phyloP scores from a whole-genome alignment of 768 basidiomycete genomes.

The Phanerochaete sordida region DNA sequence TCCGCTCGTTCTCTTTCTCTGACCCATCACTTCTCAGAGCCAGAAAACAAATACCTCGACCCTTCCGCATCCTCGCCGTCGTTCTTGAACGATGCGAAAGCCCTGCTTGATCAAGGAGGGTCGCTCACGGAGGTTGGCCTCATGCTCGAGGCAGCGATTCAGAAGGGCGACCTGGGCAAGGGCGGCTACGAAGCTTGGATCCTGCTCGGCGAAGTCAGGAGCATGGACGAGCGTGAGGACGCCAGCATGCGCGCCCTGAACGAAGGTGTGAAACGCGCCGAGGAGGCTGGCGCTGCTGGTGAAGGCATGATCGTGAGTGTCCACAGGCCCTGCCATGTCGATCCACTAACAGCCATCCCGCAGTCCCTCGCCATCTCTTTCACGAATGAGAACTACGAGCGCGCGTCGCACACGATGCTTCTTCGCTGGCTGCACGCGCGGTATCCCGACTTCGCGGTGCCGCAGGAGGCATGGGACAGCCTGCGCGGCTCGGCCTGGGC shows the following conservation, averaged over 20 bases:
- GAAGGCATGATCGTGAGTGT: conserved; percentile 68
- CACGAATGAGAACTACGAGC: conserved; percentile 90
- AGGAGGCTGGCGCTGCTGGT: conserved; percentile 58
- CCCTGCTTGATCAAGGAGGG: conserved; percentile 72
- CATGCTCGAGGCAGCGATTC: conserved; percentile 88
- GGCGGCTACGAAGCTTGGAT: conserved; percentile 91
- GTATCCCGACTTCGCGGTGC: conserved; percentile 52
- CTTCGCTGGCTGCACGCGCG: conserved; percentile 78
- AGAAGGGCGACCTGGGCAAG: conserved; percentile 74
- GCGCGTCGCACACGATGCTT: conserved; percentile 81
- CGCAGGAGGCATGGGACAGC: conserved; percentile 54
- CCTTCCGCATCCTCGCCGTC: conserved; percentile 46
- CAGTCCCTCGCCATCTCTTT: conserved; percentile 95
- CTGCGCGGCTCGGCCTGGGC: conserved; percentile 71
- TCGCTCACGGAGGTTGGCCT: conserved; percentile 85
- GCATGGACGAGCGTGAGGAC: conserved; percentile 87
- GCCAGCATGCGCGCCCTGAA: conserved; percentile 75
- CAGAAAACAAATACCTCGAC: conserved; percentile 67
- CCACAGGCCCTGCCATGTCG: not conserved
- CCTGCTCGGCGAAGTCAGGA: conserved; percentile 82
- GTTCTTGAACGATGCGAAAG: conserved; percentile 67
- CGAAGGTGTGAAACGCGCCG: conserved; percentile 67
- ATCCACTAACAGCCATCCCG: conserved; percentile 8
- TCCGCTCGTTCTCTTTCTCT: not conserved
- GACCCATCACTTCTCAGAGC: conserved; percentile 40